Evolutionary conservation across 2,329 filamentous ascomycete species (phyloP), one percentile per base, ranked within the genome.

Genomic region (Hypoxylon sp.): DNA sequence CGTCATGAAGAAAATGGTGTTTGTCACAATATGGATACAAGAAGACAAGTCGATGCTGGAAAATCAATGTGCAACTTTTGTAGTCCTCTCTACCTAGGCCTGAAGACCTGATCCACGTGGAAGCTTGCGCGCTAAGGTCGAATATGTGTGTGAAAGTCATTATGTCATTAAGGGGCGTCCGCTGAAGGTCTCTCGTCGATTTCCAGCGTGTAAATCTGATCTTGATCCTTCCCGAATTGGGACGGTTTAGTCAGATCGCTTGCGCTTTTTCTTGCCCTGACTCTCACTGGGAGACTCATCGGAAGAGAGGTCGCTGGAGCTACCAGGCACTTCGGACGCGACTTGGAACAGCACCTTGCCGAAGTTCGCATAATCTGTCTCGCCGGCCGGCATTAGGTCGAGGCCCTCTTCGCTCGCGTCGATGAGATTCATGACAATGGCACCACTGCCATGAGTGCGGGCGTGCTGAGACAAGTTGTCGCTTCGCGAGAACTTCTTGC

Each of bases 401-500:
- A 79, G 72, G 65, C 78, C 69, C 74, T 78, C 77, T 3, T 93
- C 90, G 44, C 86, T 85, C 58, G 91, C 87, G 70, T 95, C 92
- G 51, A 96, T 85, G 51, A 97, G 86, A 74, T 93, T 92, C 91
- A 98, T 95, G 75, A 96, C 90, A 70, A 97, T 92, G 65, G 93
- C 92, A 67, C 93, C 93, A 63, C 90, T 91, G 60, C 93, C 93
- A 76, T 99, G 96, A 3, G 96, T 99, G 68, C 96, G 89, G 69
- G 96, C 91, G 78, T 99, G 96, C 82, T 99, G 96, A 22, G 93
- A 92, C 14, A 99, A 87, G 84, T 99, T 99, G 82, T 99, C 96
- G 73, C 93, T 97, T 74, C 96, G 91, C 18, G 95, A 98, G 83
- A 98, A 99, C 85, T 97, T 97, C 91, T 99, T 99, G 74, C 96